Evolutionary conservation across 2,329 filamentous ascomycete genomes (phyloP).

Genomic region (Fusarium oxysporum): DNA sequence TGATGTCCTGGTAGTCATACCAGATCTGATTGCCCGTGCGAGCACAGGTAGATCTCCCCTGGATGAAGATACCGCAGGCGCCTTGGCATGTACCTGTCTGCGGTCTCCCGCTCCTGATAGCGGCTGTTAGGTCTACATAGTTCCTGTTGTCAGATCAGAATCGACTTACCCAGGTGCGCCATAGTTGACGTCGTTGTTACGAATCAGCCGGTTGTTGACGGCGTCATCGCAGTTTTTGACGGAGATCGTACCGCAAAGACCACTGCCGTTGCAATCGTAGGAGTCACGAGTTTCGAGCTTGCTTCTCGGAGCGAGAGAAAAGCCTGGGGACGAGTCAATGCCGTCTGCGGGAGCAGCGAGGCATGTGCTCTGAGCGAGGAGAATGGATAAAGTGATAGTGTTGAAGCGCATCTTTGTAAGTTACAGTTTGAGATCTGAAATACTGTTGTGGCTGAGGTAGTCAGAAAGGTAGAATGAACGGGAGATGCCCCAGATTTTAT

Average conservation of each 20-base stretch:
- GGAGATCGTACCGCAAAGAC: not conserved
- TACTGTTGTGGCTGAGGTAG: not conserved
- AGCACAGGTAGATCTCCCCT: not conserved
- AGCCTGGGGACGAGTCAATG: not conserved
- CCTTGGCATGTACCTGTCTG: not conserved
- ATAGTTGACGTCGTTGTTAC: not conserved
- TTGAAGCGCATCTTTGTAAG: not conserved
- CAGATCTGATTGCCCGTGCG: not conserved
- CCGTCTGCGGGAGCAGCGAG: not conserved
- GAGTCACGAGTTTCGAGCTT: not conserved
- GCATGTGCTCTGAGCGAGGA: not conserved
- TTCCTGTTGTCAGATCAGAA: accelerated
- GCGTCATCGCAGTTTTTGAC: not conserved
- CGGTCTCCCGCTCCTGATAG: not conserved
- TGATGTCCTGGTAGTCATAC: not conserved
- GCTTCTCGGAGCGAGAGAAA: not conserved
- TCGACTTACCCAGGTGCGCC: not conserved
- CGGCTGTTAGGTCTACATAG: not conserved
- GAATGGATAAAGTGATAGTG: not conserved
- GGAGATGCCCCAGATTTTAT: not conserved
- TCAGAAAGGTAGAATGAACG: not conserved
- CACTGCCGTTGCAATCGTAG: not conserved
- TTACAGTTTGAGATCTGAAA: not conserved
- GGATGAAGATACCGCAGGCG: not conserved
- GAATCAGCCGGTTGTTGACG: not conserved